Percentiles rank a stretch among this genome's conserved stretches.
These are phyloP conservation scores for Dothideomycetes sp. DNA, from an alignment of 2,329 filamentous ascomycete genomes.

Conservation along the genomic window DNA sequence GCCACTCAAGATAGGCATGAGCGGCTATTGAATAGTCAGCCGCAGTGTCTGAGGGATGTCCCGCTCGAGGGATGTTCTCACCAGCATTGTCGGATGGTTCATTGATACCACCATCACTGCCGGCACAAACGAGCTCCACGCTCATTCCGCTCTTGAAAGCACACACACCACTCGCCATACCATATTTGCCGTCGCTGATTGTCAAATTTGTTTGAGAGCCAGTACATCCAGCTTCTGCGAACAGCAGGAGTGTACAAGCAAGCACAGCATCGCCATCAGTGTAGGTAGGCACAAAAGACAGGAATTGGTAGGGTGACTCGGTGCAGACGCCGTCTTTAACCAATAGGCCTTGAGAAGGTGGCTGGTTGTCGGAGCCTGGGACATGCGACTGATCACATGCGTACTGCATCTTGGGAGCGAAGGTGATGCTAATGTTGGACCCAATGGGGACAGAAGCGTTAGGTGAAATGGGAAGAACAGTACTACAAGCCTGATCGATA, in stretches of 20 bases:
- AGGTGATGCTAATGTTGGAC: conserved; percentile 4
- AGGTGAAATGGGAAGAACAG: not conserved
- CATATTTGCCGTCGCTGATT: not conserved
- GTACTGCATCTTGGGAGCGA: not conserved
- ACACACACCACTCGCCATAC: not conserved
- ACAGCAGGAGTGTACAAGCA: conserved; percentile 2
- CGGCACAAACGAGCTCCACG: not conserved
- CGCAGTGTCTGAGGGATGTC: not conserved
- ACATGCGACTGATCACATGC: not conserved
- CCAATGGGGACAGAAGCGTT: not conserved
- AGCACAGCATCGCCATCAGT: conserved; percentile 1
- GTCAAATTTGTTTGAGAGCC: conserved; percentile 2
- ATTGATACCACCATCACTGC: not conserved
- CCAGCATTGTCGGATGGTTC: not conserved
- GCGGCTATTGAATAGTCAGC: not conserved
- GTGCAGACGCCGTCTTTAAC: conserved; percentile 2
- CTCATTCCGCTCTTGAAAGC: conserved; percentile 3
- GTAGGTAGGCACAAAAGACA: conserved; percentile 1
- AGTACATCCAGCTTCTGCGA: not conserved
- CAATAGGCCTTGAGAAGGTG: not conserved
- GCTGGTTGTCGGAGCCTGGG: not conserved
- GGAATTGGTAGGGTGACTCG: not conserved
- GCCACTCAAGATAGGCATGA: not conserved
- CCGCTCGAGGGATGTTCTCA: not conserved
- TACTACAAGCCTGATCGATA: conserved; percentile 4